Evolutionary conservation across 768 basidiomycete species (phyloP).

Genomic region (Trametes elegans): DNA sequence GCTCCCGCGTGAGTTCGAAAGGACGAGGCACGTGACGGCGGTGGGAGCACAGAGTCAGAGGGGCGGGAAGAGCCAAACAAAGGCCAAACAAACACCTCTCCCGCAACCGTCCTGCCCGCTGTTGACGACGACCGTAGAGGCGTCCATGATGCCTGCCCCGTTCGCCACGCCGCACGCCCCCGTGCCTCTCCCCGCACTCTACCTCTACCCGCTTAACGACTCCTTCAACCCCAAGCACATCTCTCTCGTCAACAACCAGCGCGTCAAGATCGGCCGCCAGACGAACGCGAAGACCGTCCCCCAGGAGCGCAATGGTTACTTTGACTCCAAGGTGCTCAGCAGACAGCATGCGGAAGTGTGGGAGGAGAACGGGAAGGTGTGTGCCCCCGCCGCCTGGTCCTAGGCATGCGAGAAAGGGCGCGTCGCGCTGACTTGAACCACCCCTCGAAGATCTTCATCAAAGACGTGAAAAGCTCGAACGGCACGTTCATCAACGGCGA

Average conservation of each 20-base stretch:
- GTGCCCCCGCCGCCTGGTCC: conserved; percentile 11
- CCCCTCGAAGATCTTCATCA: conserved; percentile 81
- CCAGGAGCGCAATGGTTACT: conserved; percentile 91
- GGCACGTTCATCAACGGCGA: conserved; percentile 99
- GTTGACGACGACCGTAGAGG: conserved; percentile 27
- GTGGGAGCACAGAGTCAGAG: conserved; percentile 16
- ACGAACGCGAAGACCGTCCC: conserved; percentile 95
- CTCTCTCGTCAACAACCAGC: conserved; percentile 62
- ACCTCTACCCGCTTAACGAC: conserved; percentile 88
- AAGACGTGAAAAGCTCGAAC: conserved; percentile 97
- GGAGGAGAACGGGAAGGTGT: conserved; percentile 87
- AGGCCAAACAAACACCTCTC: conserved; percentile 19
- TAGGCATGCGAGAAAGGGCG: neutral
- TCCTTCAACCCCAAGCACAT: conserved; percentile 95
- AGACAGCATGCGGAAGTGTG: conserved; percentile 98
- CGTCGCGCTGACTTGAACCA: conserved; percentile 10
- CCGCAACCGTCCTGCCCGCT: conserved; percentile 13
- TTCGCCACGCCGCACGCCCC: conserved; percentile 25
- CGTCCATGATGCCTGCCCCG: conserved; percentile 31
- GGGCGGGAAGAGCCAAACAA: conserved; percentile 14
- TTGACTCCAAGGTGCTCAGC: conserved; percentile 93
- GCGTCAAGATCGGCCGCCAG: conserved; percentile 91
- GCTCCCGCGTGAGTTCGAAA: conserved; percentile 6
- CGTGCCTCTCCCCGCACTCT: conserved; percentile 34
- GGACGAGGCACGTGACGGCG: conserved; percentile 12